A percentile compares a stretch with the other conserved stretches of the same genome.
Conservation (phyloP, 352 stramenopile genomes). For the Phytopythium chamaehyphon region DNA sequence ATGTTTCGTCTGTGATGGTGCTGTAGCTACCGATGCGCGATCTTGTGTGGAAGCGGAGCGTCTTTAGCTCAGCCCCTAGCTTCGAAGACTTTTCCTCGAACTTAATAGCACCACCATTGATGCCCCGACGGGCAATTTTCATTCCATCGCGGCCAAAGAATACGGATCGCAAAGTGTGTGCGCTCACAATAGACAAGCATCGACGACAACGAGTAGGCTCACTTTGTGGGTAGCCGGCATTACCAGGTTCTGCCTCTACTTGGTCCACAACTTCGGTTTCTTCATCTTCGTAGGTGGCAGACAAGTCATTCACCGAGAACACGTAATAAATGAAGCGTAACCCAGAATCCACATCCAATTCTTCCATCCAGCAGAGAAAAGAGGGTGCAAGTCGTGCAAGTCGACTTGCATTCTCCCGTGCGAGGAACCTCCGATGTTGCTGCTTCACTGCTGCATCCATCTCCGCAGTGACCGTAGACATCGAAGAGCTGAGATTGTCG, state of each 20-base stretch:
- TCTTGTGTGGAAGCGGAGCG: conserved; percentile 61
- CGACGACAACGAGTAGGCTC: conserved; percentile 2
- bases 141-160: conserved; percentile 22
- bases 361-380: conserved; percentile 73
- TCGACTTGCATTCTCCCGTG: conserved; percentile 38
- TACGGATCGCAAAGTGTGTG: conserved; percentile 49
- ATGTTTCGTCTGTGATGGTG: conserved; percentile 52
- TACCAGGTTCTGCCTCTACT: neutral
- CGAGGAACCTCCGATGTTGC: conserved; percentile 34
- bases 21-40: conserved; percentile 74
- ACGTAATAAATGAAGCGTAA: conserved; percentile 67
- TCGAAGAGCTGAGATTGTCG: conserved; percentile 18
- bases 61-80: neutral
- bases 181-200: conserved; percentile 58
- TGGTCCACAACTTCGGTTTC: conserved; percentile 12
- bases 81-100: conserved; percentile 9
- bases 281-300: conserved; percentile 16
- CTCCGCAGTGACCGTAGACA: conserved; percentile 10
- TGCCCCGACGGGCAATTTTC: neutral
- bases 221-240: neutral
- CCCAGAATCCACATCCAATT: conserved; percentile 55
- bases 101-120: conserved; percentile 12
- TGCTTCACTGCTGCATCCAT: conserved; percentile 9
- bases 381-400: conserved; percentile 38
- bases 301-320: conserved; percentile 35